Evolutionary conservation across 768 basidiomycete species (phyloP), one percentile per base, ranked within the genome.

Genomic region (Suillus spraguei): DNA sequence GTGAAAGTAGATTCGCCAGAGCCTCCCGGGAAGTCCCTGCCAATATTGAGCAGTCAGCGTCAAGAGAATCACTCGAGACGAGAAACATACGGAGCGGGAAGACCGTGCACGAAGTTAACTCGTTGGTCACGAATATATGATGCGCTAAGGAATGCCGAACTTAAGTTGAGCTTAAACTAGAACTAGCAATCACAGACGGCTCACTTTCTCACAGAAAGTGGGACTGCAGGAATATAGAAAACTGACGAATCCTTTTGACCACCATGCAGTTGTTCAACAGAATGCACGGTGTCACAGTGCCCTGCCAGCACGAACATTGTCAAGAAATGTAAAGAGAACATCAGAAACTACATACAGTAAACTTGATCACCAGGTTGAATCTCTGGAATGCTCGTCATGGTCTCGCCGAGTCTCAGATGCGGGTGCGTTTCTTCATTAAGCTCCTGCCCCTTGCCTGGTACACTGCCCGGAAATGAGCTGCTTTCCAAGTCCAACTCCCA

Each of bases 331-430:
- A 20, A 4, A 33, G 10, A 49, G 20, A 32, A 32, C 33, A 47
- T 4, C 33, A 49, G n/a, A 33, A 46, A 47, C 22, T 44, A 72
- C 74, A 59, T 61, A 85, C 84, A 86, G 61, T 85, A 84, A 17
- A 87, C 86, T 67, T 88, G 85, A 71, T 89, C 85, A 0, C 88
- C 88, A 4, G 88, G 87, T 49, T 84, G 75, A 2, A 90, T 86
- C 20, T 62, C 74, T 0, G 88, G 87, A 47, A 89, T 76, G 10
- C 83, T 81, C 10, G 83, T 75, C 87, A 90, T 88, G 1, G 83
- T 86, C 66, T 78, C 69, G 6, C 72, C 77, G 22, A 91, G 76
- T 61, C 76, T 71, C n/a, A 90, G 69, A 72, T 91, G 88, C 0
- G 89, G 89, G 66, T 90, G 89, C 0, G 85, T 85, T 38, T 61